These are phyloP conservation scores for Trametes sanguinea DNA, from an alignment of 768 basidiomycete genomes.

Conservation along the genomic window DNA sequence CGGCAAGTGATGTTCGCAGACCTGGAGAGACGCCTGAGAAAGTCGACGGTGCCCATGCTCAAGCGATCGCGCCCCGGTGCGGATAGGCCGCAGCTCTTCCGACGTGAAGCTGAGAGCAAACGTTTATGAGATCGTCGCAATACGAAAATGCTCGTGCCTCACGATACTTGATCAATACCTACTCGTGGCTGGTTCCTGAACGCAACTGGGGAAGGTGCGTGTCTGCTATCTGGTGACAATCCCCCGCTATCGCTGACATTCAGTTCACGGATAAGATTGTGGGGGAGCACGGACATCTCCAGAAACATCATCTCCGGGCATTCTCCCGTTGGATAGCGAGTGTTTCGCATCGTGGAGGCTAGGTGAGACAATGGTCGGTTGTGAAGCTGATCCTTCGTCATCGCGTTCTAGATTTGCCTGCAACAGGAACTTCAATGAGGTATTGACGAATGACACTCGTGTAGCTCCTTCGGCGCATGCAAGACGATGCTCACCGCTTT, in stretches of 20 bases:
- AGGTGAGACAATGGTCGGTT: neutral
- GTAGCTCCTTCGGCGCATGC: neutral
- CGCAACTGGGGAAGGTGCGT: neutral
- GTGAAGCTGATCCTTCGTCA: conserved; percentile 2
- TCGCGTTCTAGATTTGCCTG: neutral
- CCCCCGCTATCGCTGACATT: conserved; percentile 13
- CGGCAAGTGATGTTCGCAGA: neutral
- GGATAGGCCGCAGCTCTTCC: conserved; percentile 6
- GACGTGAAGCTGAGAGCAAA: conserved; percentile 4
- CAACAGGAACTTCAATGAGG: neutral
- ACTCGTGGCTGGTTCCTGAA: conserved; percentile 1
- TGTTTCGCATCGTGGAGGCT: neutral
- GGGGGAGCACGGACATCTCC: conserved; percentile 4
- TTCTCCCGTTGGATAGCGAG: conserved; percentile 1
- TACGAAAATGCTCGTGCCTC: neutral
- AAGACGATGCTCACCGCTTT: neutral
- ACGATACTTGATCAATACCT: neutral
- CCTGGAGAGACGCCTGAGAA: neutral
- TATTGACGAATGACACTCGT: neutral
- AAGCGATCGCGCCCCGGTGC: neutral
- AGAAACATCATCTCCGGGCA: neutral
- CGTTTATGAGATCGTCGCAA: conserved; percentile 23
- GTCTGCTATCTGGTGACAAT: conserved; percentile 1
- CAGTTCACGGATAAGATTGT: conserved; percentile 16
- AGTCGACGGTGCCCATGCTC: neutral